Evolutionary conservation across 2,329 filamentous ascomycete species (phyloP).

Genomic region (Fusarium lateritium): DNA sequence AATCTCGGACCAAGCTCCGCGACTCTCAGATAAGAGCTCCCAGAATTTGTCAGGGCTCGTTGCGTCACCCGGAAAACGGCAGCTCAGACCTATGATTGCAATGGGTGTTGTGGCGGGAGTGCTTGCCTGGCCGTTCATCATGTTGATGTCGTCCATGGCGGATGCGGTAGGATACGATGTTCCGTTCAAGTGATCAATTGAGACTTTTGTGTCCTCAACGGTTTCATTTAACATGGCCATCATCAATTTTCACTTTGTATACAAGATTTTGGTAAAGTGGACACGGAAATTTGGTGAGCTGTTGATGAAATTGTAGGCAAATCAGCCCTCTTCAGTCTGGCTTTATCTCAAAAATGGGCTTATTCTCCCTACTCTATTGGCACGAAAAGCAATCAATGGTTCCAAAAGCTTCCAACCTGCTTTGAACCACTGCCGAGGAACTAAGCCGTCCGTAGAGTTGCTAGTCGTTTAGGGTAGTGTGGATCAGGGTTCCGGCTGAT

Average conservation of each 20-base stretch:
- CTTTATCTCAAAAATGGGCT: not conserved
- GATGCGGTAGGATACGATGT: not conserved
- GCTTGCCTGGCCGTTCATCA: not conserved
- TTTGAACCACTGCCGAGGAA: not conserved
- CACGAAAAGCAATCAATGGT: not conserved
- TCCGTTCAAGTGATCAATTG: not conserved
- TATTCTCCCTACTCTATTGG: not conserved
- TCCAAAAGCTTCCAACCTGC: not conserved
- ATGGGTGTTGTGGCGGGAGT: conserved; percentile 2
- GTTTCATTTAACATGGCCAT: not conserved
- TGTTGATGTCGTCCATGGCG: not conserved
- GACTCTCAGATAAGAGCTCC: conserved; percentile 3
- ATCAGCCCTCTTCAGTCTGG: not conserved
- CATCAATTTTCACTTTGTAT: not conserved
- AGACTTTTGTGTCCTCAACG: not conserved
- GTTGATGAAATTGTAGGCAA: not conserved
- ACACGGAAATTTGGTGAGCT: not conserved
- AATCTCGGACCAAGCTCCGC: conserved; percentile 3
- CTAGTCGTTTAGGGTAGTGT: not conserved
- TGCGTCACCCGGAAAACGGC: conserved; percentile 8
- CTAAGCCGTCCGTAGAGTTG: not conserved
- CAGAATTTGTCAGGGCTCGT: conserved; percentile 10
- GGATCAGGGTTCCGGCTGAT: not conserved
- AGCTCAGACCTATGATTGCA: conserved; percentile 20
- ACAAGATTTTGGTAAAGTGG: not conserved